Percentiles rank a stretch among this genome's conserved stretches.
Evolutionary conservation across 225 moss, liverwort and hornwort species (phyloP).

Genomic region (Ulota crispa): DNA sequence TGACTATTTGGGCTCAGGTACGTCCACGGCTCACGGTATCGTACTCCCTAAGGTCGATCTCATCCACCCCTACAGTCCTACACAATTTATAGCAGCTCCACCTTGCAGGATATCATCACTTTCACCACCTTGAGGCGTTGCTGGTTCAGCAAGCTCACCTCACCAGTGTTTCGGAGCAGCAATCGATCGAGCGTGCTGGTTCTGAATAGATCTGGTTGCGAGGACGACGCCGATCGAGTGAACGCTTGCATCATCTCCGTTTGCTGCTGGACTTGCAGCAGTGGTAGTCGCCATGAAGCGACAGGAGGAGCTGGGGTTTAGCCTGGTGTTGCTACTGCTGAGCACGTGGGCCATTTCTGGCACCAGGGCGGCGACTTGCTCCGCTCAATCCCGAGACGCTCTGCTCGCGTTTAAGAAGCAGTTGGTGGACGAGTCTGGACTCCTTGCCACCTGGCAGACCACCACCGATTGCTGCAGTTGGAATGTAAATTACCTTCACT

Average conservation of each 20-base stretch:
- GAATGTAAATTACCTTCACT: conserved; percentile 2
- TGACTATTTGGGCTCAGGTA: not conserved
- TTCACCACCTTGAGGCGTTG: not conserved
- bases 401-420: conserved; percentile 38
- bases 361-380: conserved; percentile 21
- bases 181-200: not conserved
- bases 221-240: not conserved
- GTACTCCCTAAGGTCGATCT: not conserved
- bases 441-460: conserved; percentile 12
- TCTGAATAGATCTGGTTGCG: no score
- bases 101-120: not conserved
- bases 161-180: not conserved
- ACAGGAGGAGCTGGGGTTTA: not conserved
- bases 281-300: conserved; percentile 3
- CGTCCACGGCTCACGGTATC: not conserved
- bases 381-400: conserved; percentile 13
- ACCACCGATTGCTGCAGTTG: conserved; percentile 38
- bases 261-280: not conserved
- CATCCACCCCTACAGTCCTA: not conserved
- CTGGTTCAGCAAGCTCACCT: not conserved
- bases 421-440: conserved; percentile 16
- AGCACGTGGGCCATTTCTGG: conserved; percentile 1
- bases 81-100: not conserved
- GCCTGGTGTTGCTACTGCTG: conserved; percentile 4
- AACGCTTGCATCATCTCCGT: not conserved